phyloP scores from a whole-genome alignment of 2,329 filamentous ascomycete species.

The Exophiala phaeomuriformis region DNA sequence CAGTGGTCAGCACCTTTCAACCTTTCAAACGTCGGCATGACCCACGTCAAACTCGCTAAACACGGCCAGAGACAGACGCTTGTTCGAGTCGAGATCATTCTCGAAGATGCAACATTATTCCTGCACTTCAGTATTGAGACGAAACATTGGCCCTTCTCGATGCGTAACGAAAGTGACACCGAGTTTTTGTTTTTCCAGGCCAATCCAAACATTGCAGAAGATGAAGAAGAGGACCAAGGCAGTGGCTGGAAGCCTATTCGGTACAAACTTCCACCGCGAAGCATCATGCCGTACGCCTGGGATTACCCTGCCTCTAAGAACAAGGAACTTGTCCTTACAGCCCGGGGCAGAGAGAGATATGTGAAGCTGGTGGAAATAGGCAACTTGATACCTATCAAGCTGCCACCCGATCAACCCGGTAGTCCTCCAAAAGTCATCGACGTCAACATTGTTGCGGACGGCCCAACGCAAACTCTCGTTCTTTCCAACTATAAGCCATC shows the following conservation, averaged over 20 bases:
- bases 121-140: conserved; percentile 82
- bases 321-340: conserved; percentile 80
- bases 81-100: conserved; percentile 77
- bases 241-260: conserved; percentile 88
- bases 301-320: conserved; percentile 97
- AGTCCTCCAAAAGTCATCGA: conserved; percentile 79
- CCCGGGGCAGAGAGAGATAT: conserved; percentile 73
- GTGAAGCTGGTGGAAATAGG: conserved; percentile 95
- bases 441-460: conserved; percentile 90
- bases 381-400: conserved; percentile 89
- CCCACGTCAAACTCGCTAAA: conserved; percentile 89
- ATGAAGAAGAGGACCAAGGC: conserved; percentile 64
- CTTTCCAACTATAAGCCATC: conserved; percentile 89
- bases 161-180: conserved; percentile 94
- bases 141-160: conserved; percentile 96
- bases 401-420: conserved; percentile 58
- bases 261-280: conserved; percentile 84
- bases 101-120: conserved; percentile 92
- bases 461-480: conserved; percentile 89
- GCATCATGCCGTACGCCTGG: conserved; percentile 99
- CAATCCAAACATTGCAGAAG: conserved; percentile 85
- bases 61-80: conserved; percentile 82
- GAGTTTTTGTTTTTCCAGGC: conserved; percentile 97
- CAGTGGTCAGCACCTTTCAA: conserved; percentile 98
- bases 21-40: conserved; percentile 86